phyloP scores from a whole-genome alignment of 2,329 filamentous ascomycete genomes.

The Trichoderma simmonsii region DNA sequence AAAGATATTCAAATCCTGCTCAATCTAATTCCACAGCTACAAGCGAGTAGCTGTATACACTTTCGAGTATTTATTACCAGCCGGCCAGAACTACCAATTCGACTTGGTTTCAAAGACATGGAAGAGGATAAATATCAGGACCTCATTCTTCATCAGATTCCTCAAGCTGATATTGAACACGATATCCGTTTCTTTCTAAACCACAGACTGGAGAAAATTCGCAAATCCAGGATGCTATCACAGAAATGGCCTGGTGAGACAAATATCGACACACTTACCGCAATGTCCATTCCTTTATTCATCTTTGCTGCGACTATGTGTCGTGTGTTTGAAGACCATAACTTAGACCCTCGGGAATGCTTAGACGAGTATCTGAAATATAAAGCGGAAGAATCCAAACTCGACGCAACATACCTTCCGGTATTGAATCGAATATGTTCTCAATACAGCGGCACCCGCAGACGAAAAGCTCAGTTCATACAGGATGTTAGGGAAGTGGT shows the following conservation, averaged over 20 bases:
- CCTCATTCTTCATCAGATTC: neutral
- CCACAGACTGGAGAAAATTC: neutral
- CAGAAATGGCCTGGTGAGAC: neutral
- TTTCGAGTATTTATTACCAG: neutral
- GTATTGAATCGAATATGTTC: neutral
- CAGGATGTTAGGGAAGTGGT: neutral
- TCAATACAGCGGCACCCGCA: accelerated
- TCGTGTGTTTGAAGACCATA: neutral
- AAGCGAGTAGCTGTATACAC: neutral
- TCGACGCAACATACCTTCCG: neutral
- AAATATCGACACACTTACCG: neutral
- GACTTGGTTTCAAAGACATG: neutral
- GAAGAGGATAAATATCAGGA: neutral
- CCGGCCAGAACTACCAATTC: neutral
- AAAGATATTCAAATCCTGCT: neutral
- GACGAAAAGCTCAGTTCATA: neutral
- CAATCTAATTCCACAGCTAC: neutral
- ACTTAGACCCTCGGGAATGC: accelerated
- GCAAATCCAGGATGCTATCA: neutral
- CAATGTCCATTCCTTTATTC: neutral
- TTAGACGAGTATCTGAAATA: neutral
- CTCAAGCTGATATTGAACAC: neutral
- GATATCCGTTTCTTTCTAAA: neutral
- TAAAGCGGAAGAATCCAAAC: neutral
- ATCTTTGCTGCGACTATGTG: neutral